These are phyloP conservation scores for Debaryomyces tyrocola DNA, from an alignment of 805 yeast genomes.

Conservation along the genomic window DNA sequence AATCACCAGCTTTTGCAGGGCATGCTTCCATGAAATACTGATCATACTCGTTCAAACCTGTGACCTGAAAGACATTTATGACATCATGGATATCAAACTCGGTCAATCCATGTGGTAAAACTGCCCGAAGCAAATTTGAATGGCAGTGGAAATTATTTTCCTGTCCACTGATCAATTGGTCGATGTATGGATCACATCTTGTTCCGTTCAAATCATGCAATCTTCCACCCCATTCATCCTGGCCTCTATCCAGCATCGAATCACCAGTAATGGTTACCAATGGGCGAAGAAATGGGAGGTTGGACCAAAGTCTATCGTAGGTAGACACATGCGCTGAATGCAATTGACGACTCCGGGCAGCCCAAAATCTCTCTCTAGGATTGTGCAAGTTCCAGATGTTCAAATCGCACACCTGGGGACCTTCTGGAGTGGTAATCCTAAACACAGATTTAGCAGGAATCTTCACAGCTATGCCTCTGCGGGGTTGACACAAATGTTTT, in stretches of 20 bases:
- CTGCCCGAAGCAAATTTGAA: constrained; percentile 60
- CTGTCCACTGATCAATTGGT: constrained; percentile 60
- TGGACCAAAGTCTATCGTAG: constrained; percentile 65
- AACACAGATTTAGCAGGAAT: constrained; percentile 62
- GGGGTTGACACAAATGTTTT: constrained; percentile 46
- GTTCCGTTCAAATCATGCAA: constrained; percentile 68
- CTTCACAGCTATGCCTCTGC: constrained; percentile 62
- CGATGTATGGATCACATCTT: constrained; percentile 70
- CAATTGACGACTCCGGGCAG: constrained; percentile 64
- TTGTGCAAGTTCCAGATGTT: constrained; percentile 63
- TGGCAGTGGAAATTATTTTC: constrained; percentile 69
- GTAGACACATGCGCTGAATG: constrained; percentile 64
- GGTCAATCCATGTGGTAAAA: constrained; percentile 58
- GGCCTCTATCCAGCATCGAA: constrained; percentile 48
- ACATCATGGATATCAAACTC: constrained; percentile 72
- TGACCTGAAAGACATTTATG: constrained; percentile 66
- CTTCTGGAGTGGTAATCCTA: constrained; percentile 62
- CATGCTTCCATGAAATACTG: constrained; percentile 72
- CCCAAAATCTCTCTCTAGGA: constrained; percentile 69
- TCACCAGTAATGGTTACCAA: constrained; percentile 64
- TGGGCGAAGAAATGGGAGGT: constrained; percentile 64
- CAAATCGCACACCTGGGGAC: constrained; percentile 71
- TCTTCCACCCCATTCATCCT: constrained; percentile 65
- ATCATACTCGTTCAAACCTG: constrained; percentile 64
- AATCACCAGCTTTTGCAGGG: constrained; percentile 59